Evolutionary conservation across 805 yeast genomes (phyloP).

Genomic region (Yarrowia sp.): DNA sequence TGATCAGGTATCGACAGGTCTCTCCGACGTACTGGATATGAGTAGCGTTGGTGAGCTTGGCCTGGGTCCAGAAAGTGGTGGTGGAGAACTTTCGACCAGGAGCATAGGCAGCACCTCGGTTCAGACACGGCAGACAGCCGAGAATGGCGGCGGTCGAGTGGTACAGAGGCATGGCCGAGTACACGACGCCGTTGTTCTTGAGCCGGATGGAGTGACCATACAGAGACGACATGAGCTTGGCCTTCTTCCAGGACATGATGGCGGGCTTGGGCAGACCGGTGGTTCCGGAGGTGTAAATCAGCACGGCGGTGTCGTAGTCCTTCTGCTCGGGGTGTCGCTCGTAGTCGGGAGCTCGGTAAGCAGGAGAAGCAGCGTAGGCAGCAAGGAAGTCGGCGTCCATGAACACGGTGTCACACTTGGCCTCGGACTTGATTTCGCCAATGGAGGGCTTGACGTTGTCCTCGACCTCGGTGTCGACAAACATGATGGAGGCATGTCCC

Average conservation of each 20-base stretch:
- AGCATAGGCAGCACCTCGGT: constrained; percentile 71
- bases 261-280: constrained; percentile 95
- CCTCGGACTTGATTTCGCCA: constrained; percentile 39
- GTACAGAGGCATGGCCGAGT: constrained; percentile 92
- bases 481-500: constrained; percentile 60
- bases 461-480: constrained; percentile 71
- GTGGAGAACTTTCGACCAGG: constrained; percentile 80
- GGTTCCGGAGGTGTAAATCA: constrained; percentile 91
- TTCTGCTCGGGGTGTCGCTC: constrained; percentile 55
- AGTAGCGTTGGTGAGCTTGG: constrained; percentile 64
- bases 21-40: constrained; percentile 94
- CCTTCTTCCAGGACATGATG: constrained; percentile 86
- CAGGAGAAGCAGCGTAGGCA: constrained; percentile 44
- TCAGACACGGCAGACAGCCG: constrained; percentile 59
- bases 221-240: constrained; percentile 63
- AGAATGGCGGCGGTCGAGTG: constrained; percentile 91
- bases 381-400: constrained; percentile 48
- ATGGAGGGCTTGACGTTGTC: constrained; percentile 53
- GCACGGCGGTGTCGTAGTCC: constrained; percentile 62
- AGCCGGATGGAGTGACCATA: constrained; percentile 70
- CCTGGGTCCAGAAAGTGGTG: constrained; percentile 86
- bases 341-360: constrained; percentile 51
- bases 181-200: constrained; percentile 54
- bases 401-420: constrained; percentile 32
- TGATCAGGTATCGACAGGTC: constrained; percentile 79